Evolutionary conservation across 1,284 basidiomycete species (phyloP), one percentile per base, ranked within the genome.

Genomic region (Moesziomyces sp.): DNA sequence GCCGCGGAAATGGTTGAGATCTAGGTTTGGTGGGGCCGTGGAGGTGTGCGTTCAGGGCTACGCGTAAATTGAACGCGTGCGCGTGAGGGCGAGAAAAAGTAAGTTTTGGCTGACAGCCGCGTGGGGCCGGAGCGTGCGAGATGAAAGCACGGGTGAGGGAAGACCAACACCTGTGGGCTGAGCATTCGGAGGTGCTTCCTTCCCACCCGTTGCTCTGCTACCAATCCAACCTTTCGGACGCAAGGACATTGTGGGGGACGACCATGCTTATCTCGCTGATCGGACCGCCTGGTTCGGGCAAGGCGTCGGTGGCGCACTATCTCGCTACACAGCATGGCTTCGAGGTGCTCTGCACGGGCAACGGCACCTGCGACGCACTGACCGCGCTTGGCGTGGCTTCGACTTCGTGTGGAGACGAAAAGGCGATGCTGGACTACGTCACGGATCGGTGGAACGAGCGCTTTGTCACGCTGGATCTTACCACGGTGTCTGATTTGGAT

Each of bases 221-320:
- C 16, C 38, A 40, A 4, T 19, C 47, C 30, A 4, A 10, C 9
- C 30, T 35, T 11, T 13, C 8, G 24, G 21, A 16, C 13, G 7
- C 23, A 3, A 5, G 6, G 7, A 8, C 23, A 9, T 30, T 28
- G 3, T 24, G 5, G 18, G 7, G 7, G 16, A 30, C 48, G 19
- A 91, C 21, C 21, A 28, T 93, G 92, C 90, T 97, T 82, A 90
- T 99, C 78, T 90, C 92, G 13, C 89, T 99, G 58, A 88, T 97
- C 40, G 96, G 96, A 16, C 91, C 94, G 0, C 89, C 89, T 2
- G 89, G 86, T 35, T 88, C 93, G 5, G 96, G 96, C 21, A 97
- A 94, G 85, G 87, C 90, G 11, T 88, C 89, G 0, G 86, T 97
- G 16, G 88, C 91, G 54, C 86, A 90, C 14, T 94, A 92, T 82